Evolutionary conservation across 108 stramenopile species (phyloP), one percentile per base, ranked within the genome.

Genomic region (Cyclostephanos invisitatus): DNA sequence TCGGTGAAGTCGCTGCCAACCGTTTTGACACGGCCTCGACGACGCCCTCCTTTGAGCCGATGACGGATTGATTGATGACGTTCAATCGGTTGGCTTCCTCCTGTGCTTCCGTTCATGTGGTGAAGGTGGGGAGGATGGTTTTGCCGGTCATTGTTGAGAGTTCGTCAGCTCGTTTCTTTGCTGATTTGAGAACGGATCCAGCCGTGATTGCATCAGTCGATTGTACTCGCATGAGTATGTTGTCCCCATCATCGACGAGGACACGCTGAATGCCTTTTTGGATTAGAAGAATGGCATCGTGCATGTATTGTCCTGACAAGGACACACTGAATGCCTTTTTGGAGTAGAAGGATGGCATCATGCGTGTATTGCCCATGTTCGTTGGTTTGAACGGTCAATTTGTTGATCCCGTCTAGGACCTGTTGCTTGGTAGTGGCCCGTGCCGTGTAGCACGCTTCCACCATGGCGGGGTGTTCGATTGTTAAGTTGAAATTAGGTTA

Each of bases 1-100:
- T 50, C 49, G 49, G 20, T n/a, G 18, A 50, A 4, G 49, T 50
- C 10, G 49, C 49, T 50, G 49, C 49, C 49, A 50, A 50, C 49
- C 18, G 17, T n/a, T 20, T n/a, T 20, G 17, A 20, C 3, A 20
- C 20, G 49, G 49, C 49, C 20, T 50, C 49, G 17, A 20, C 20
- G 4, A 20, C 10, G 49, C 49, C 49, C 8, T 50, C 17, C 10
- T 50, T 50, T 20, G 20, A 5, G 17, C 49, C 49, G 20, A 50
- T 50, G 18, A 50, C 49, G 8, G 18, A 20, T 20, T 50, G 49
- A 9, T 50, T 50, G 49, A 50, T n/a, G 18, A 20, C 18, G 49
- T 50, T 50, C 20, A 20, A 20, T 5, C 49, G 49, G 49, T 50
- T 9, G 8, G 49, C 49, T 20, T 50, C 20, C 10, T 50, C 49